Base-by-base conservation (phyloP, 345 rosid species). In the Microcos paniculata region DNA sequence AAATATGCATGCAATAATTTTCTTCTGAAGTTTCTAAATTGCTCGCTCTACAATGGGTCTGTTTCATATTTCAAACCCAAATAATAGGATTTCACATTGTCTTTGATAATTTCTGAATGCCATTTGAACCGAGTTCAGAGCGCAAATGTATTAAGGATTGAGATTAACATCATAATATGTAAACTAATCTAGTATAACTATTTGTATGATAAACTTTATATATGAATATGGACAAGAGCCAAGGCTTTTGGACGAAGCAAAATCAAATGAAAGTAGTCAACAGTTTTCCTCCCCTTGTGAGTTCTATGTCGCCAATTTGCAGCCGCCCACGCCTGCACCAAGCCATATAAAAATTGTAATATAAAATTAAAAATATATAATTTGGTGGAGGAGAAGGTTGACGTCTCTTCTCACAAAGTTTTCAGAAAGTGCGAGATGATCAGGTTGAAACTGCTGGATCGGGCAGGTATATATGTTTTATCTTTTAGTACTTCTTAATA, bases 311-410 rank as follows among this genome's bases (percentile, higher is more conserved):
- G 48, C 49, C 48, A 43, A 11, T 64, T n/a, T 40, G 49, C 51
- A 42, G 71, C 71, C 35, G 53, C 35, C 53, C 53, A 66, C 51
- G 33, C 52, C 71, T 57, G 33, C 71, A 66, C 53, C 23, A 24
- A 43, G 13, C 21, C n/a, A 3, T 35, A 43, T 43, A 66, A 24
- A 43, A 33, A 24, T n/a, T 14, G 28, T 23, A 42, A 45, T n/a
- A n/a, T n/a, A n/a, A n/a, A n/a, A n/a, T n/a, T n/a, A n/a, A 40
- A 23, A 24, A 53, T 10, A 21, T 23, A 21, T 9, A 23, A 12
- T 4, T 23, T 49, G 48, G 70, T 1, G 70, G 70, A 64, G 52
- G 70, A 65, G 8, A 4, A 62, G 52, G n/a, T 23, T 66, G 23
- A 42, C 43, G 70, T 23, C 31, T 42, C n/a, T n/a, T n/a, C n/a